Evolutionary conservation across 495 filamentous ascomycete species (phyloP).

Genomic region (Saxophila tyrrhenica): DNA sequence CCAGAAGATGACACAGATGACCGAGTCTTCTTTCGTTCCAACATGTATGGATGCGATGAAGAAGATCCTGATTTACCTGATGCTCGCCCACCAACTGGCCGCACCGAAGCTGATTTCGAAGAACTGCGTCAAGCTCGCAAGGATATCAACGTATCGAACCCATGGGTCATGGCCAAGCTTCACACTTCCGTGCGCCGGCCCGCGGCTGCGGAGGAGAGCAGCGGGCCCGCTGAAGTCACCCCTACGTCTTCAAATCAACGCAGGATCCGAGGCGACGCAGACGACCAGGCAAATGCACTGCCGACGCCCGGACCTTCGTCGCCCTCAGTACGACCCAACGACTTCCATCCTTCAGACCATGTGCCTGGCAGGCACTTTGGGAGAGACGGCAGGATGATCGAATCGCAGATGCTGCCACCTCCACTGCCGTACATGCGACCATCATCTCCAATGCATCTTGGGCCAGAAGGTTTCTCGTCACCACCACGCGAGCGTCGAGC

Average conservation of each 20-base stretch:
- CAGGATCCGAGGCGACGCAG: neutral
- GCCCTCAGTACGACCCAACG: neutral
- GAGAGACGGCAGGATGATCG: slow-evolving; percentile 9
- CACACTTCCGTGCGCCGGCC: slow-evolving; percentile 31
- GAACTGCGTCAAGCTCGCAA: slow-evolving; percentile 8
- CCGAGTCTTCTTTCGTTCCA: slow-evolving; percentile 8
- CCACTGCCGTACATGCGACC: neutral
- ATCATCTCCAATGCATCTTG: neutral
- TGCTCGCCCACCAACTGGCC: slow-evolving; percentile 3
- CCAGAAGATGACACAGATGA: neutral
- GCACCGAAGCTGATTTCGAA: slow-evolving; percentile 19
- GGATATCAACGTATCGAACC: slow-evolving; percentile 37
- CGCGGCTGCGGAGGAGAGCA: neutral
- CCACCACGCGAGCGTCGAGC: neutral
- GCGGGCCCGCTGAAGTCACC: neutral
- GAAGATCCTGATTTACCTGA: slow-evolving; percentile 16
- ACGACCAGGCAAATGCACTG: neutral
- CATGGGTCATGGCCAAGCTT: slow-evolving; percentile 51
- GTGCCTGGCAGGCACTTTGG: slow-evolving; percentile 6
- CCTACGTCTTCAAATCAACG: neutral
- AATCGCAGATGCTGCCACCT: slow-evolving; percentile 2
- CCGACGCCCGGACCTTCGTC: slow-evolving; percentile 20
- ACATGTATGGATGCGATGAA: slow-evolving; percentile 21
- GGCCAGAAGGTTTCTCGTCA: neutral
- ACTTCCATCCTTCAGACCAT: slow-evolving; percentile 7